A percentile compares a stretch with the other conserved stretches of the same genome.
These are phyloP conservation scores for Sclerotinia spermophila DNA, from an alignment of 2,329 filamentous ascomycete genomes.

Conservation along the genomic window DNA sequence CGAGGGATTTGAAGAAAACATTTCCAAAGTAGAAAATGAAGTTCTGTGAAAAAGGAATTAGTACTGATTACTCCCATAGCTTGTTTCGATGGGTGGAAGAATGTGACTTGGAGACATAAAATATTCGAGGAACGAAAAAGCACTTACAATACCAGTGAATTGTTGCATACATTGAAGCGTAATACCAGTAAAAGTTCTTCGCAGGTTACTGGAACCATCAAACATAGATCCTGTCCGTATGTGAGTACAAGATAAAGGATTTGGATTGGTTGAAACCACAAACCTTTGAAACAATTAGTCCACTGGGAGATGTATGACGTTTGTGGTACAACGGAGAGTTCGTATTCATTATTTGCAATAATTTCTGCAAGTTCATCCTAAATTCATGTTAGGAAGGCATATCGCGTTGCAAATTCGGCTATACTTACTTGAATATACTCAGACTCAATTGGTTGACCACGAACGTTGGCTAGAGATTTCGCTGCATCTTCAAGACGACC, in stretches of 20 bases:
- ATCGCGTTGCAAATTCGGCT: not conserved
- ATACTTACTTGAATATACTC: conserved; percentile 60
- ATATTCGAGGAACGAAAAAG: not conserved
- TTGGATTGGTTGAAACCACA: conserved; percentile 53
- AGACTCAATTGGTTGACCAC: conserved; percentile 69
- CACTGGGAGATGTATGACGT: conserved; percentile 65
- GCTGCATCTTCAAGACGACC: conserved; percentile 65
- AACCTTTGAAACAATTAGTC: conserved; percentile 66
- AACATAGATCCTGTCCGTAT: conserved; percentile 8
- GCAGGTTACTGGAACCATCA: conserved; percentile 49
- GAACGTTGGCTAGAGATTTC: conserved; percentile 59
- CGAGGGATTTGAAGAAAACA: conserved; percentile 75
- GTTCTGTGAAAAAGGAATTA: conserved; percentile 46
- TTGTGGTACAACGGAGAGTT: conserved; percentile 64
- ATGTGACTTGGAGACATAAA: not conserved
- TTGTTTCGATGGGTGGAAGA: not conserved
- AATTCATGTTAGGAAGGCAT: not conserved
- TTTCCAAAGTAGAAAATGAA: conserved; percentile 89
- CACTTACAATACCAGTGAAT: conserved; percentile 57
- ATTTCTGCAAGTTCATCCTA: conserved; percentile 73
- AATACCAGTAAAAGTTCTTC: conserved; percentile 67
- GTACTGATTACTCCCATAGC: not conserved
- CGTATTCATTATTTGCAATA: conserved; percentile 84
- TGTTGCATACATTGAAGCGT: conserved; percentile 79
- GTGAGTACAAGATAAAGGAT: conserved; percentile 76